Conservation (phyloP, 2,329 filamentous ascomycete genomes). For the Hymenoscyphus albidus region DNA sequence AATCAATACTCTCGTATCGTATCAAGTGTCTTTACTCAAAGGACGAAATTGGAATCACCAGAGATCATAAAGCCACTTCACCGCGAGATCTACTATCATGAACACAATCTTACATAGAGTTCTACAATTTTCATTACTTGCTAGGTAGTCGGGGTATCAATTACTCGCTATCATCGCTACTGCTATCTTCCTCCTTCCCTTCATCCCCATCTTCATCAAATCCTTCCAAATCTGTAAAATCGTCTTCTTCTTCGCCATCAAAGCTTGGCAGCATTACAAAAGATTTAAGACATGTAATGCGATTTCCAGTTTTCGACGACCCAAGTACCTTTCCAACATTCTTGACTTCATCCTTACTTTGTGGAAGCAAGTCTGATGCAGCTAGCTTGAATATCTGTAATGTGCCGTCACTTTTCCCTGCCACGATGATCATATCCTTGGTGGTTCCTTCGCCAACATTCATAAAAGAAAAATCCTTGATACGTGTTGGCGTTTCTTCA, state of each 20-base stretch:
- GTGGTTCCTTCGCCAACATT: conserved; percentile 37
- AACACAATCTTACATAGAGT: not conserved
- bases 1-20: too few relatives aligned
- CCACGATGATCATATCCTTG: conserved; percentile 56
- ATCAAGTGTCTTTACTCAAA: too few relatives aligned
- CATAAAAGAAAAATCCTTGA: conserved; percentile 81
- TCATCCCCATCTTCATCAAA: conserved; percentile 25
- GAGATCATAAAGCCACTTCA: not conserved
- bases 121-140: not conserved
- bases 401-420: conserved; percentile 80
- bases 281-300: conserved; percentile 83
- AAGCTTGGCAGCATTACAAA: conserved; percentile 77
- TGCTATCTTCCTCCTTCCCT: conserved; percentile 23
- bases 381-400: conserved; percentile 72
- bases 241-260: conserved; percentile 48
- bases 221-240: conserved; percentile 28
- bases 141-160: conserved; percentile 30
- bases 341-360: conserved; percentile 31
- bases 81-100: not conserved
- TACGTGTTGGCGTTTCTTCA: conserved; percentile 52
- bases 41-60: too few relatives aligned
- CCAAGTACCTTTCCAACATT: conserved; percentile 57
- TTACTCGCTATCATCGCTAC: conserved; percentile 33
- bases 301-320: conserved; percentile 77
- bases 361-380: conserved; percentile 32